phyloP scores from a whole-genome alignment of 192 early-diverging fungal species.

The Phlyctochytrium planicorne region DNA sequence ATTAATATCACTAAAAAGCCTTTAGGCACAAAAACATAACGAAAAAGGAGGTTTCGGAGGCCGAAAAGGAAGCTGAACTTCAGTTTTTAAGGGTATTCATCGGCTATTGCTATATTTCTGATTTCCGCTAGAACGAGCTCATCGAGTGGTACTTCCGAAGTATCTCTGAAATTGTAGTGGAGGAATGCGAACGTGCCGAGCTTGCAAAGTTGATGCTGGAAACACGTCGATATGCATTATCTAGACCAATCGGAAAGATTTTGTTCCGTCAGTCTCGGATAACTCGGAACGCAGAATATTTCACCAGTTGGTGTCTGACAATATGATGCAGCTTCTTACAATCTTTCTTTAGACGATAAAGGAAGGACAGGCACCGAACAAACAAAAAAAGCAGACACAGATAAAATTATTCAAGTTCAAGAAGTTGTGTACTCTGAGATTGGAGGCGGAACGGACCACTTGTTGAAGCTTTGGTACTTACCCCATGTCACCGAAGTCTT shows the following conservation, averaged over 20 bases:
- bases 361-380: background rate
- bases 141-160: constrained; percentile 50
- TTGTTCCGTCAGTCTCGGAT: constrained; percentile 45
- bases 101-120: background rate
- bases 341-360: constrained; percentile 8
- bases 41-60: constrained; percentile 29
- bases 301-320: constrained; percentile 26
- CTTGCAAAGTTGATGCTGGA: constrained; percentile 44
- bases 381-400: constrained; percentile 27
- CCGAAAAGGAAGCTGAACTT: constrained; percentile 30
- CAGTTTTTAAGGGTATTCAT: constrained; percentile 15
- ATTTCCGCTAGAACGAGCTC: constrained; percentile 27
- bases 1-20: background rate
- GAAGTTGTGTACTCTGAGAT: constrained; percentile 32
- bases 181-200: constrained; percentile 51
- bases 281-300: constrained; percentile 38
- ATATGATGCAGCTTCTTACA: constrained; percentile 10
- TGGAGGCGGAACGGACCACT: constrained; percentile 20
- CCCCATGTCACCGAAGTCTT: constrained; percentile 53
- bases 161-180: constrained; percentile 41
- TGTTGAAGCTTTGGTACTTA: constrained; percentile 53
- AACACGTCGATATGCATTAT: constrained; percentile 24
- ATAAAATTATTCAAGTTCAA: constrained; percentile 40
- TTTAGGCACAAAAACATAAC: constrained; percentile 10
- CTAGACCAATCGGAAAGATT: constrained; percentile 31